These are phyloP conservation scores for Boletus sp. DNA, from an alignment of 1,284 basidiomycete genomes.

Conservation along the genomic window DNA sequence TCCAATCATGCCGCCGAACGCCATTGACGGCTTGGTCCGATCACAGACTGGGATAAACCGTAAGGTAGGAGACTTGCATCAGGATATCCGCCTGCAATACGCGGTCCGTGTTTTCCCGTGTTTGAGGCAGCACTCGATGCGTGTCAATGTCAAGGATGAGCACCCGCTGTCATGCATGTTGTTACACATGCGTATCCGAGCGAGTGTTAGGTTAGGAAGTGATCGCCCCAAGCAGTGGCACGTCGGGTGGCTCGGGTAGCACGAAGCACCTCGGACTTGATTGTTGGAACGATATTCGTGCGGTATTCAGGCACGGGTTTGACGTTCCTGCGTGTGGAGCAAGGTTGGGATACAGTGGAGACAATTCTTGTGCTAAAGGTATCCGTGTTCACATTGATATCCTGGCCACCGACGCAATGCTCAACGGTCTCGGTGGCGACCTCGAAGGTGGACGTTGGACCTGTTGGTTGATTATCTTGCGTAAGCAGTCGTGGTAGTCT, in stretches of 20 bases:
- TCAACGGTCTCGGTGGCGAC: too few species aligned
- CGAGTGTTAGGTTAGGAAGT: slow-evolving; percentile 1
- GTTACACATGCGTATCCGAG: slow-evolving; percentile 11
- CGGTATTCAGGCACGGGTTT: slow-evolving; percentile 15
- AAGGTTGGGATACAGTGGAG: too few species aligned
- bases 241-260: background rate
- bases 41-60: slow-evolving; percentile 9
- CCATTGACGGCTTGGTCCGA: slow-evolving; percentile 5
- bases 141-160: slow-evolving; percentile 13
- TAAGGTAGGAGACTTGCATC: slow-evolving; percentile 6
- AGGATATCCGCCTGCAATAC: slow-evolving; percentile 1
- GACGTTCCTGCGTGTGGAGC: slow-evolving; percentile 6
- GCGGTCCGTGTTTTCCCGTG: slow-evolving; percentile 22
- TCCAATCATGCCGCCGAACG: slow-evolving; percentile 8
- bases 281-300: background rate
- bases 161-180: slow-evolving; percentile 20
- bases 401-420: too few species aligned
- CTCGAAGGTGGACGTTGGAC: too few species aligned
- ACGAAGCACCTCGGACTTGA: background rate
- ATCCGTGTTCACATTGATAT: too few species aligned
- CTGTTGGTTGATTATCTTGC: too few species aligned
- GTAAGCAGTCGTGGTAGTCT: background rate
- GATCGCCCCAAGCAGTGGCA: background rate
- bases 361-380: too few species aligned
- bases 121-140: slow-evolving; percentile 4